These are phyloP conservation scores for Roridomyces roridus DNA, from an alignment of 768 basidiomycete genomes.

Conservation along the genomic window DNA sequence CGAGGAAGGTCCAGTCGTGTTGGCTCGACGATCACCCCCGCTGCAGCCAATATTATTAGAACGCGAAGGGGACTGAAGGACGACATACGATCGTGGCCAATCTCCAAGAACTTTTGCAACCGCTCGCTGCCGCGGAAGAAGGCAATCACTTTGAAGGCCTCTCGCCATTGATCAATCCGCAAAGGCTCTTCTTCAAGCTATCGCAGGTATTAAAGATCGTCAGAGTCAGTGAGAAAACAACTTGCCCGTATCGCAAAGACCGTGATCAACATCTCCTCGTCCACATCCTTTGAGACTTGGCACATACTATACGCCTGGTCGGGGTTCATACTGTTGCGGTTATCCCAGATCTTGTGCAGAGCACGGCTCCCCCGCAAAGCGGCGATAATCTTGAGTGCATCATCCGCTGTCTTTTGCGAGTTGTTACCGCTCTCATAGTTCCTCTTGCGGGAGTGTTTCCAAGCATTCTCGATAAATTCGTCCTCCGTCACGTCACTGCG, in stretches of 20 bases:
- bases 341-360: conserved; percentile 58
- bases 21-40: conserved; percentile 64
- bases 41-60: conserved; percentile 39
- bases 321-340: conserved; percentile 65
- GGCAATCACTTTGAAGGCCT: conserved; percentile 77
- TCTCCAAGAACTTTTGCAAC: conserved; percentile 65
- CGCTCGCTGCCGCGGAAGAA: conserved; percentile 77
- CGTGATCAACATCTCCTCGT: conserved; percentile 79
- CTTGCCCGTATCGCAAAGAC: conserved; percentile 74
- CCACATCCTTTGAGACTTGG: conserved; percentile 72
- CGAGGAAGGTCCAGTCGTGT: conserved; percentile 75
- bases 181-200: conserved; percentile 75
- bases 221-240: conserved; percentile 15
- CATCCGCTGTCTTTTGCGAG: conserved; percentile 61
- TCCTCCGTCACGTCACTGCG: conserved; percentile 71
- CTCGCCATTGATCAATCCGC: conserved; percentile 72
- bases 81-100: conserved; percentile 76
- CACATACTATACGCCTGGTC: conserved; percentile 75
- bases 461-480: conserved; percentile 72
- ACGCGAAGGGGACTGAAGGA: conserved; percentile 21
- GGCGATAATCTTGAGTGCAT: conserved; percentile 73
- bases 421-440: conserved; percentile 56
- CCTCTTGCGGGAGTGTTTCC: conserved; percentile 63
- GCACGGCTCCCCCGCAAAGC: conserved; percentile 61
- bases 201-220: conserved; percentile 13